Evolutionary conservation across 2,329 filamentous ascomycete genomes (phyloP).

Genomic region (Microcyclosporella mali): DNA sequence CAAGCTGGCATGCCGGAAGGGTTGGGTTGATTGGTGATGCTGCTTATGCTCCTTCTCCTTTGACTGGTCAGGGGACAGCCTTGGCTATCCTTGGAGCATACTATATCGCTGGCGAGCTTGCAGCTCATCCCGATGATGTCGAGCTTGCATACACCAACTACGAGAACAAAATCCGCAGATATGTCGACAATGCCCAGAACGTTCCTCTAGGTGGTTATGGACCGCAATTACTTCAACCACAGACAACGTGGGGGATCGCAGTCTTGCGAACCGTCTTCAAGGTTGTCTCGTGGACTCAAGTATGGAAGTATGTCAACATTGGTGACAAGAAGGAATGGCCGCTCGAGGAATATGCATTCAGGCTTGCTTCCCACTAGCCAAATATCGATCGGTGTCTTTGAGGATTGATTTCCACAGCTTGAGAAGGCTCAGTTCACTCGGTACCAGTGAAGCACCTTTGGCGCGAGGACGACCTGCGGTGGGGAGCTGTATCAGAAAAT

Average conservation of each 20-base stretch:
- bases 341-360: too few relatives aligned
- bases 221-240: constrained; percentile 19
- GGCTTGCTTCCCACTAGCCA: too few relatives aligned
- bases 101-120: constrained; percentile 26
- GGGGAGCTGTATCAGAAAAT: too few relatives aligned
- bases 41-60: constrained; percentile 33
- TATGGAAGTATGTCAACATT: constrained; percentile 8
- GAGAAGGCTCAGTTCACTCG: too few relatives aligned
- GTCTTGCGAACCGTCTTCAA: constrained; percentile 19
- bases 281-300: constrained; percentile 9
- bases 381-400: too few relatives aligned
- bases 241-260: constrained; percentile 21
- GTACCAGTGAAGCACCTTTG: too few relatives aligned
- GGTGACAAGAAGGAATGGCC: too few relatives aligned
- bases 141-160: constrained; percentile 20
- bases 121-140: constrained; percentile 9
- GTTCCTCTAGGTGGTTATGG: constrained; percentile 26
- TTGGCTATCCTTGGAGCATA: constrained; percentile 37
- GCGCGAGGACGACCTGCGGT: too few relatives aligned
- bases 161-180: constrained; percentile 16
- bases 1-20: constrained; percentile 31
- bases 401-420: too few relatives aligned
- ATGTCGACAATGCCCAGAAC: constrained; percentile 20
- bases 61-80: constrained; percentile 30
- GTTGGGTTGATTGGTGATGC: constrained; percentile 36